Evolutionary conservation across 2,329 filamentous ascomycete species (phyloP).

Genomic region (Ophiosphaerella korrae): DNA sequence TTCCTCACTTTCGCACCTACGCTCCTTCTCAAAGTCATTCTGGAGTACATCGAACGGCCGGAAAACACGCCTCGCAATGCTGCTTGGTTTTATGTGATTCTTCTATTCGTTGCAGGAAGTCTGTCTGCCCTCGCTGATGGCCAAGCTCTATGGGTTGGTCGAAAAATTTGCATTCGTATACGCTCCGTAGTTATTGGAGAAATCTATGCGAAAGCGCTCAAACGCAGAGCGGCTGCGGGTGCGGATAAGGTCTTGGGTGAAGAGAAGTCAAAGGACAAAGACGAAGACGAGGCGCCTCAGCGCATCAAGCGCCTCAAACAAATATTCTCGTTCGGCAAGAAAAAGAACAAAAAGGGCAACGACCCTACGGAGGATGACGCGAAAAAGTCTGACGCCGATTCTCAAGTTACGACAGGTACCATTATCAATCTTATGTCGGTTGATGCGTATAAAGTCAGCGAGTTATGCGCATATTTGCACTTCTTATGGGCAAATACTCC

Average conservation of each 20-base stretch:
- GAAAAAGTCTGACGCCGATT: conserved; percentile 54
- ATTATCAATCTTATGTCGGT: conserved; percentile 99
- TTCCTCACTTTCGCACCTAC: conserved; percentile 91
- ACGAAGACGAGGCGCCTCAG: conserved; percentile 26
- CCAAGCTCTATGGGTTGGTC: conserved; percentile 88
- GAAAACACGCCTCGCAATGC: conserved; percentile 78
- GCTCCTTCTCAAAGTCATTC: conserved; percentile 84
- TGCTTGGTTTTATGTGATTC: conserved; percentile 92
- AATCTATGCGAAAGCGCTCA: conserved; percentile 93
- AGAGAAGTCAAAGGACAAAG: conserved; percentile 51
- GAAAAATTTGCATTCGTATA: conserved; percentile 90
- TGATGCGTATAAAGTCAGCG: conserved; percentile 97
- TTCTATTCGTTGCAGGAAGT: conserved; percentile 82
- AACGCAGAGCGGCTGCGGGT: conserved; percentile 80
- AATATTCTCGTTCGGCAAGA: conserved; percentile 63
- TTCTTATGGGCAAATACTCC: conserved; percentile 93
- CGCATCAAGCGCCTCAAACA: conserved; percentile 48
- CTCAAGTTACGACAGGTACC: conserved; percentile 91
- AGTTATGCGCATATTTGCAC: conserved; percentile 92
- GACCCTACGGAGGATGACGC: conserved; percentile 48
- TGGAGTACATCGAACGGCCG: conserved; percentile 91
- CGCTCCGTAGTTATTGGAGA: conserved; percentile 96
- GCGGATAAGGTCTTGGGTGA: conserved; percentile 75
- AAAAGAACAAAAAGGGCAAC: conserved; percentile 55
- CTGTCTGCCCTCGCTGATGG: conserved; percentile 82